Base-by-base conservation (phyloP, 2,329 filamentous ascomycete genomes). In the Fusarium fujikuroi region DNA sequence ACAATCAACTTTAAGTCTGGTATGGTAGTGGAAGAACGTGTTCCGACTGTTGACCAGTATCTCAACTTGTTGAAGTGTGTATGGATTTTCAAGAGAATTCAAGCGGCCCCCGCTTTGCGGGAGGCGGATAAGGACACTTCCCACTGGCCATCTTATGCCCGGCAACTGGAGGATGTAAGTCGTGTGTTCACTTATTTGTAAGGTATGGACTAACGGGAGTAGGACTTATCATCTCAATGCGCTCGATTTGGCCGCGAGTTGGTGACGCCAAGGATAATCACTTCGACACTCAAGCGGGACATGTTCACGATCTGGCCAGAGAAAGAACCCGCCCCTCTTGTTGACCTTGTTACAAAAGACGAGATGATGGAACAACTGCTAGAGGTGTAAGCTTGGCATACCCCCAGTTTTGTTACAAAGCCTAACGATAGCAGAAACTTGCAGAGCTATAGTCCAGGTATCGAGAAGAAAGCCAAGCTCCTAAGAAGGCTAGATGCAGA, bases 101-200 rank as follows among this genome's bases (percentile, higher is more conserved):
- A 71, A 14, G 47, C 34, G 16, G 76, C 75, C 10, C 63, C 70
- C 5, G 43, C 56, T 19, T 54, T 80, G 2, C 52, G 42, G 7
- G 34, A 63, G 7, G 62, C 69, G 2, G 49, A 66, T 2, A 49
- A 64, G 14, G 75, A 79, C 4, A 73, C 58, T 23, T 82, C 80
- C 5, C 80, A 82, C 39, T 82, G 80, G 80, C 80, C 80, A n/a
- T 82, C 80, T 2, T 82, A 81, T 32, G 62, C 77, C 19, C 71
- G 69, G 11, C 75, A 81, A 58, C 74, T 82, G 4, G 79, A 81
- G 63, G 76, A 81, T 43, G 80, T 81, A 54, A 74, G 79, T 16
- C 10, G 5, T 8, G 25, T 8, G 16, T 34, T 7, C 15, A 5
- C 2, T 5, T 19, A 23, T 3, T n/a, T 44, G n/a, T 9, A 37